Evolutionary conservation across 257 asterid species (phyloP).

Genomic region (Echium plantagineum): DNA sequence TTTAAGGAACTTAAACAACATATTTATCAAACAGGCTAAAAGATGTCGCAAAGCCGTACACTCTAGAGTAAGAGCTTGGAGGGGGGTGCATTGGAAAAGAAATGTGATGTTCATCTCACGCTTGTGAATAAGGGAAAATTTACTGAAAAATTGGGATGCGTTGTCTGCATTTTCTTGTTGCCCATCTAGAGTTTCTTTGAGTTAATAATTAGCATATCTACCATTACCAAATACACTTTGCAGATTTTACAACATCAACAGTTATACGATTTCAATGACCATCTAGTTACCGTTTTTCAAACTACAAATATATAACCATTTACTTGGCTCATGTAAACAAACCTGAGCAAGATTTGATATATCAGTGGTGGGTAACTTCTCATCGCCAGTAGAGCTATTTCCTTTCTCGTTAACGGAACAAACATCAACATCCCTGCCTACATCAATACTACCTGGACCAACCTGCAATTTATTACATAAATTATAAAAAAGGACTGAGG

Average conservation of each 20-base stretch:
- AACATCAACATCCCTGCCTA: constrained; percentile 2
- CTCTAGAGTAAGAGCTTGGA: too few species aligned
- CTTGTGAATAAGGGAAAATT: neutral
- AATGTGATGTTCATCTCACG: neutral
- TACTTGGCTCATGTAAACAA: neutral
- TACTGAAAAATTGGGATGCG: constrained; percentile 6
- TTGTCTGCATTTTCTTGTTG: constrained; percentile 13
- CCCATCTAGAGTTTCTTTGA: constrained; percentile 8
- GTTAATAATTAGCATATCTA: constrained; percentile 13
- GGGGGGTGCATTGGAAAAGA: neutral
- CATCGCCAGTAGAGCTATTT: constrained; percentile 12
- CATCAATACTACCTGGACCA: neutral
- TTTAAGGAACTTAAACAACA: neutral
- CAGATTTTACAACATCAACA: constrained; percentile 14
- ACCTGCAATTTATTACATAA: neutral
- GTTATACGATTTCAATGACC: neutral
- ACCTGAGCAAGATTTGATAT: constrained; percentile 21
- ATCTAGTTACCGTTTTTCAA: neutral
- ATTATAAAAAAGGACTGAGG: neutral
- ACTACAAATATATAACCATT: neutral
- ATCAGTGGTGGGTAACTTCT: constrained; percentile 14
- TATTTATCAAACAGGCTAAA: neutral
- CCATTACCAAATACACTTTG: constrained; percentile 7
- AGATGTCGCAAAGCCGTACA: neutral
- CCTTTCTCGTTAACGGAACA: constrained; percentile 7